Percentiles rank a stretch among this genome's conserved stretches.
Conservation (phyloP, 306 rosid species). For the Trifolium pratense region DNA sequence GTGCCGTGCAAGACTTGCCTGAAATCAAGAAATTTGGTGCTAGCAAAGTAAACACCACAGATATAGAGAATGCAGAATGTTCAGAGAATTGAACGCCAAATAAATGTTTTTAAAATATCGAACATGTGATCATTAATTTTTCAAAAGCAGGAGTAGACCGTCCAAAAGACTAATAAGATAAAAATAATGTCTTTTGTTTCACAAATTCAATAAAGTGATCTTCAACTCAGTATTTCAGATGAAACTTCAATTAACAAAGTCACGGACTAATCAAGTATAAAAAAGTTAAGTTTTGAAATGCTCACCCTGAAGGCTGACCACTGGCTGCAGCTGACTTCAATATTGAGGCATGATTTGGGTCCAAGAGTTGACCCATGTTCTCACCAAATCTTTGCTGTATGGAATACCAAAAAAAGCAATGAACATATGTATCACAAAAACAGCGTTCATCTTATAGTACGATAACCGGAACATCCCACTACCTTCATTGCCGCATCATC, state of each 20-base stretch:
- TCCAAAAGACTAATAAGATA: constrained; percentile 12
- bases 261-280: constrained; percentile 25
- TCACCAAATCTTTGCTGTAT: constrained; percentile 92
- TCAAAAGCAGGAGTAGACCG: constrained; percentile 27
- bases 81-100: constrained; percentile 17
- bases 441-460: constrained; percentile 5
- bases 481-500: constrained; percentile 94
- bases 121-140: constrained; percentile 6
- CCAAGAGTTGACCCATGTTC: constrained; percentile 89
- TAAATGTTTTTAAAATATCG: not conserved
- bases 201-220: not conserved
- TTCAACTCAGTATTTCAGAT: constrained; percentile 22
- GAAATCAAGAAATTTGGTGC: constrained; percentile 45
- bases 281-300: constrained; percentile 17
- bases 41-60: constrained; percentile 40
- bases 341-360: constrained; percentile 79
- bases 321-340: constrained; percentile 86
- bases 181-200: not conserved
- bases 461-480: constrained; percentile 36
- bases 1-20: constrained; percentile 94
- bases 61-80: constrained; percentile 16
- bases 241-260: constrained; percentile 18
- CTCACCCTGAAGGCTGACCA: constrained; percentile 94
- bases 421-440: constrained; percentile 31
- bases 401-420: constrained; percentile 39